phyloP scores from a whole-genome alignment of 306 rosid species.

The Ziziphus jujuba region DNA sequence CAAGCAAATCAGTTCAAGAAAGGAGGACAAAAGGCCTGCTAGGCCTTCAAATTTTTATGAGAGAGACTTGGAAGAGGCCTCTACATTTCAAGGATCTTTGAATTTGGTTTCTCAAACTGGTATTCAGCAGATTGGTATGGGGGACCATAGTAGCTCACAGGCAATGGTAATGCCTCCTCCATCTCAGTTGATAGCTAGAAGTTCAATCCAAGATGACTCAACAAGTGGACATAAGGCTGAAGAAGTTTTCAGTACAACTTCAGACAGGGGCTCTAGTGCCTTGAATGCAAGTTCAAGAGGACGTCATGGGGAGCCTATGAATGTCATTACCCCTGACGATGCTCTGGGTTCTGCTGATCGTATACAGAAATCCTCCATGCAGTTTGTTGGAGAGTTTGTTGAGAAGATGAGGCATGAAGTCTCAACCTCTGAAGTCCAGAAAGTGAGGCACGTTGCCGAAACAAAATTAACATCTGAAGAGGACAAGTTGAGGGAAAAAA shows the following conservation, averaged over 20 bases:
- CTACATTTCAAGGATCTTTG: constrained; percentile 38
- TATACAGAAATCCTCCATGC: constrained; percentile 60
- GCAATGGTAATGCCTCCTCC: constrained; percentile 49
- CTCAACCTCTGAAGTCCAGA: constrained; percentile 46
- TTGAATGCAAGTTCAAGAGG: constrained; percentile 32
- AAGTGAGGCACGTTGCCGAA: constrained; percentile 36
- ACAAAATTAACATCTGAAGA: constrained; percentile 33
- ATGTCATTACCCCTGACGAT: constrained; percentile 51
- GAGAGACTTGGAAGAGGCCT: constrained; percentile 36
- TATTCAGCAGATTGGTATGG: constrained; percentile 37
- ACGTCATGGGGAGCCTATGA: constrained; percentile 36
- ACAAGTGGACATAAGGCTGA: constrained; percentile 35
- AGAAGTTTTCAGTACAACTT: constrained; percentile 39
- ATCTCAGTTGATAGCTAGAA: constrained; percentile 49
- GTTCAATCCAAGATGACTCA: constrained; percentile 30
- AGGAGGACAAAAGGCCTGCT: constrained; percentile 32
- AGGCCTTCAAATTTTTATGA: constrained; percentile 19
- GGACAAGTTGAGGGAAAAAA: constrained; percentile 31
- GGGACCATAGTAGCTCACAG: constrained; percentile 42
- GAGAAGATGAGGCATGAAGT: constrained; percentile 56
- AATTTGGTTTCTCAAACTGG: constrained; percentile 39
- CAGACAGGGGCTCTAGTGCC: constrained; percentile 54
- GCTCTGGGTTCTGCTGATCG: constrained; percentile 65
- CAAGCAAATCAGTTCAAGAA: constrained; percentile 30
- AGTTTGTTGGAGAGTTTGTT: constrained; percentile 60